Evolutionary conservation across 805 yeast genomes (phyloP).

Genomic region (Barnettozyma populi): DNA sequence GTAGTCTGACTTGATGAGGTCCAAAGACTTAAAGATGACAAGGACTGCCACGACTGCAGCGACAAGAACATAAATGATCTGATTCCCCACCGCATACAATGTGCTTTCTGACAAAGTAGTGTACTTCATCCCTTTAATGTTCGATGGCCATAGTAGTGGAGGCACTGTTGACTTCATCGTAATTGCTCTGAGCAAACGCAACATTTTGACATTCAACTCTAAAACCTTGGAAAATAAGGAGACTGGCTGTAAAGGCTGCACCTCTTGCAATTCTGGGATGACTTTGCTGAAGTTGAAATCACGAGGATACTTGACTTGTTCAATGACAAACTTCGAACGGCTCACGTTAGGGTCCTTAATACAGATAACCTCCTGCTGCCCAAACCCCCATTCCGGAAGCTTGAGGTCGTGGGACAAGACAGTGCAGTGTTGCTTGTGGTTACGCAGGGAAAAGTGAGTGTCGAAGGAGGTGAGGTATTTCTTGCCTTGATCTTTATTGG

Average conservation of each 20-base stretch:
- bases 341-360: conserved; percentile 64
- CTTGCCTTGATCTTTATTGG: conserved; percentile 19
- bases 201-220: conserved; percentile 18
- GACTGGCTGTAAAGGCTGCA: conserved; percentile 20
- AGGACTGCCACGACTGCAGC: conserved; percentile 29
- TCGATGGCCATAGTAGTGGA: conserved; percentile 62
- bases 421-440: conserved; percentile 61
- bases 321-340: conserved; percentile 72
- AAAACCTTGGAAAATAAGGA: conserved; percentile 17
- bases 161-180: conserved; percentile 9
- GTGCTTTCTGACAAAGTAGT: conserved; percentile 40
- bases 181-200: conserved; percentile 14
- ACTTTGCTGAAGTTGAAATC: conserved; percentile 23
- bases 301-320: conserved; percentile 39
- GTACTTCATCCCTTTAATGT: conserved; percentile 53
- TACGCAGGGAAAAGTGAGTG: conserved; percentile 64
- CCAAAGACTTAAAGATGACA: conserved; percentile 16
- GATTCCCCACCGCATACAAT: conserved; percentile 62
- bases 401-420: conserved; percentile 66
- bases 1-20: conserved; percentile 24
- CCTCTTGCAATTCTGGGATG: conserved; percentile 17
- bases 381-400: conserved; percentile 81
- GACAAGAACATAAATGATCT: conserved; percentile 48
- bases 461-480: conserved; percentile 37
- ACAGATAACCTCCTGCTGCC: conserved; percentile 87